A percentile compares a stretch with the other conserved stretches of the same genome.
These are phyloP conservation scores for Lentinula detonsa DNA, from an alignment of 768 basidiomycete genomes.

Conservation along the genomic window DNA sequence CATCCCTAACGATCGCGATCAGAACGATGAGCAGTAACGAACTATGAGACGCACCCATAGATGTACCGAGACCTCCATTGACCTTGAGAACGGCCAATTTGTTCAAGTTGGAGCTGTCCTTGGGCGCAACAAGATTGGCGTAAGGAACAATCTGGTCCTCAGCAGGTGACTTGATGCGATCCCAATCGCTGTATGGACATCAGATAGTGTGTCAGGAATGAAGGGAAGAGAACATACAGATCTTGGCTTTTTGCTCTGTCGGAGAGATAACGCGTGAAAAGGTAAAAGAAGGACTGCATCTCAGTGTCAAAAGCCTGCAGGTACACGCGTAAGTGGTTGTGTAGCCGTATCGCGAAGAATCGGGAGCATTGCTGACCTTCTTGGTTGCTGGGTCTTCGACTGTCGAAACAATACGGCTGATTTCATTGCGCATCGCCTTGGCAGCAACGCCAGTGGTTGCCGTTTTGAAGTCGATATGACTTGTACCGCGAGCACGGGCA, in stretches of 20 bases:
- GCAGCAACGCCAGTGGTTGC: constrained; percentile 91
- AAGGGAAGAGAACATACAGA: constrained; percentile 50
- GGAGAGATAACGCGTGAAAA: constrained; percentile 90
- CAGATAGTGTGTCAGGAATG: constrained; percentile 6
- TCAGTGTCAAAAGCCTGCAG: constrained; percentile 83
- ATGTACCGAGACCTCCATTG: constrained; percentile 90
- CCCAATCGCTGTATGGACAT: constrained; percentile 62
- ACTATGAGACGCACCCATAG: constrained; percentile 59
- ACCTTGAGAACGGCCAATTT: constrained; percentile 95
- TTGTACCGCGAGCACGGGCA: constrained; percentile 68
- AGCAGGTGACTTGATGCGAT: constrained; percentile 82
- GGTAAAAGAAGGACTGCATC: constrained; percentile 94
- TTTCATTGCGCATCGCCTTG: constrained; percentile 98
- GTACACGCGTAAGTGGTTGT: constrained; percentile 12
- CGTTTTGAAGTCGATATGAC: constrained; percentile 95
- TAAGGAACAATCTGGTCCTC: constrained; percentile 85
- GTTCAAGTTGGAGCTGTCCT: constrained; percentile 65
- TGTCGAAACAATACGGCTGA: constrained; percentile 85
- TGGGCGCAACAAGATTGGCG: constrained; percentile 54
- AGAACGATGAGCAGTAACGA: constrained; percentile 4
- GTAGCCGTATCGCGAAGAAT: constrained; percentile 13
- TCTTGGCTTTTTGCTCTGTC: constrained; percentile 84
- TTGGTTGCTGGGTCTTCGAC: constrained; percentile 76
- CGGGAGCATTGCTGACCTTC: constrained; percentile 48
- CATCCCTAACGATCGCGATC: constrained; percentile 46